Percentiles rank a stretch among this genome's conserved stretches.
phyloP scores from a whole-genome alignment of 1,139 yeast species.

The Saccharomyces hybrid region DNA sequence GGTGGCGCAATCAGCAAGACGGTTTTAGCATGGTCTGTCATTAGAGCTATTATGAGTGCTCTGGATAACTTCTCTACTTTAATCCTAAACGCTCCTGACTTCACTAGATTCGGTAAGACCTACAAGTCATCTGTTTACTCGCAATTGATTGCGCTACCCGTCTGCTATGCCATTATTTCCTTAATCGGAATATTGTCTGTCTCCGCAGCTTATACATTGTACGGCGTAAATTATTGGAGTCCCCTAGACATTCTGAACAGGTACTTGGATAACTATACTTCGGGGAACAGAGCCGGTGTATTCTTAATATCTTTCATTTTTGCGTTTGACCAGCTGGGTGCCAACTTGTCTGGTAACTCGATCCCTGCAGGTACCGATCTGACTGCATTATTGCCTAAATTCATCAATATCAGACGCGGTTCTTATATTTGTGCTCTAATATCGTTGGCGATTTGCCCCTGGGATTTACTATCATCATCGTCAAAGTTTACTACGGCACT shows the following conservation, averaged over 20 bases:
- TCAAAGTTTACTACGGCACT: slow-evolving; percentile 76
- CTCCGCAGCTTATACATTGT: slow-evolving; percentile 64
- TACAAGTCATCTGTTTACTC: slow-evolving; percentile 43
- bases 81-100: slow-evolving; percentile 87
- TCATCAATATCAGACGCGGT: slow-evolving; percentile 74
- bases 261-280: slow-evolving; percentile 51
- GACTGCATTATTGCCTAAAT: slow-evolving; percentile 73
- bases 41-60: slow-evolving; percentile 66
- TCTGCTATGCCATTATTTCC: slow-evolving; percentile 70
- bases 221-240: slow-evolving; percentile 70
- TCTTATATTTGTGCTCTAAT: slow-evolving; percentile 71
- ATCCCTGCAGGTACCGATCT: slow-evolving; percentile 86
- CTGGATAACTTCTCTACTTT: slow-evolving; percentile 81
- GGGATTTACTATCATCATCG: slow-evolving; percentile 73
- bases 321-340: slow-evolving; percentile 79
- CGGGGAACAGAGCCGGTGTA: slow-evolving; percentile 80
- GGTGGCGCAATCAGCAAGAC: slow-evolving; percentile 23
- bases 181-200: slow-evolving; percentile 81
- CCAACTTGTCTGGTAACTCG: slow-evolving; percentile 82
- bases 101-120: slow-evolving; percentile 69
- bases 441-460: slow-evolving; percentile 75
- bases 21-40: slow-evolving; percentile 72
- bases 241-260: slow-evolving; percentile 69
- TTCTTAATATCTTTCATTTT: slow-evolving; percentile 70
- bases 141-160: slow-evolving; percentile 58